These are phyloP conservation scores for Thuidium tamariscinum DNA, from an alignment of 225 moss, liverwort and hornwort genomes.

Conservation along the genomic window DNA sequence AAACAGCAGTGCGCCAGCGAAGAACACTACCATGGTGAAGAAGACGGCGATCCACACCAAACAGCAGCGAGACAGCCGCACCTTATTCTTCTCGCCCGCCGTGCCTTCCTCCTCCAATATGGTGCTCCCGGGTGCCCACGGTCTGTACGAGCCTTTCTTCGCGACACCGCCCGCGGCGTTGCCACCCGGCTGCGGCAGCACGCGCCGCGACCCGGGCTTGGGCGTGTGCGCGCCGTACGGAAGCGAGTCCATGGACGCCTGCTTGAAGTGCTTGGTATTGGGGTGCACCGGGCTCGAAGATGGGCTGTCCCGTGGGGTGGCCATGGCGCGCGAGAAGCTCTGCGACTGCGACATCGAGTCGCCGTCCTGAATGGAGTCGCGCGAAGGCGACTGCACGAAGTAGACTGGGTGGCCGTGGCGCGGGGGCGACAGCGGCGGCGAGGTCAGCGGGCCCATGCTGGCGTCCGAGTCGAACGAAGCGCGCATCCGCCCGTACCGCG, in stretches of 20 bases:
- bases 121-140: slow-evolving; percentile 41
- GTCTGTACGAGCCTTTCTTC: slow-evolving; percentile 11
- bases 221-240: slow-evolving; percentile 27
- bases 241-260: slow-evolving; percentile 25
- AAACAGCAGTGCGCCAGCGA: slow-evolving; percentile 57
- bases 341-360: slow-evolving; percentile 58
- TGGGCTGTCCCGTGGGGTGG: slow-evolving; percentile 53
- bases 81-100: slow-evolving; percentile 15
- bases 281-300: slow-evolving; percentile 60
- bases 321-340: slow-evolving; percentile 61
- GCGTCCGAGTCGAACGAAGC: slow-evolving; percentile 54
- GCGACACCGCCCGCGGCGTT: background rate
- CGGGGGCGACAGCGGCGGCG: slow-evolving; percentile 38
- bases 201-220: slow-evolving; percentile 64
- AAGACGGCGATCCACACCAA: slow-evolving; percentile 41
- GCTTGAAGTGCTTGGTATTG: slow-evolving; percentile 28
- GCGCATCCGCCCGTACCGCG: slow-evolving; percentile 46
- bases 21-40: slow-evolving; percentile 38
- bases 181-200: slow-evolving; percentile 53
- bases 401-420: slow-evolving; percentile 61
- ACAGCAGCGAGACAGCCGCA: slow-evolving; percentile 41
- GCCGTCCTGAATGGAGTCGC: slow-evolving; percentile 63
- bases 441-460: slow-evolving; percentile 10
- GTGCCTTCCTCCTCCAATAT: slow-evolving; percentile 53
- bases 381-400: slow-evolving; percentile 80